phyloP scores from a whole-genome alignment of 108 stramenopile genomes.

The Cyclotella baltica region DNA sequence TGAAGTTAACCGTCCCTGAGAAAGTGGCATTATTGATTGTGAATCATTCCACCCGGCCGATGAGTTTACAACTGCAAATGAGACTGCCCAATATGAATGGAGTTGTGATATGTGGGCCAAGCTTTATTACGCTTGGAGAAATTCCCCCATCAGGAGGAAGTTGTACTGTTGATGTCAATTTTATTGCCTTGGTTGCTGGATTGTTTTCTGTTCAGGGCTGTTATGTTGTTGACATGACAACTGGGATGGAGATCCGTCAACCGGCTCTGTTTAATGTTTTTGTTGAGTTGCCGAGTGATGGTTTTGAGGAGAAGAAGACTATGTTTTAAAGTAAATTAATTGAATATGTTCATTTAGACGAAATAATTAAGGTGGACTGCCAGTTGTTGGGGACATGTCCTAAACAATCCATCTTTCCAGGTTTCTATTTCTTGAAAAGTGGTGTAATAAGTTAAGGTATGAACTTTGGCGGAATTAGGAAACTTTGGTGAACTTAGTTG shows the following conservation, averaged over 20 bases:
- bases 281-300: slow-evolving; percentile 52
- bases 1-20: slow-evolving; percentile 58
- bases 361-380: too few relatives aligned
- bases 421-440: too few relatives aligned
- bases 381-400: too few relatives aligned
- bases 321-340: not conserved
- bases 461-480: too few relatives aligned
- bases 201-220: slow-evolving; percentile 73
- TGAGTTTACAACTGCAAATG: slow-evolving; percentile 83
- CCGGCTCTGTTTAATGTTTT: slow-evolving; percentile 78
- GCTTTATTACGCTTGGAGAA: slow-evolving; percentile 69
- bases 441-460: too few relatives aligned
- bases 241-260: slow-evolving; percentile 72
- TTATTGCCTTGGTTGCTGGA: slow-evolving; percentile 71
- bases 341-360: too few relatives aligned
- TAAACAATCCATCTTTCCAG: too few relatives aligned
- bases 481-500: too few relatives aligned
- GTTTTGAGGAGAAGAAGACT: slow-evolving; percentile 33
- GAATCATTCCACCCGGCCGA: slow-evolving; percentile 72
- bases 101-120: slow-evolving; percentile 76
- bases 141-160: slow-evolving; percentile 74
- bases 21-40: slow-evolving; percentile 72
- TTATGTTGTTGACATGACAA: slow-evolving; percentile 71
- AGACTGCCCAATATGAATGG: slow-evolving; percentile 73
- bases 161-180: slow-evolving; percentile 51